Conservation (phyloP, 2,329 filamentous ascomycete genomes). For the Alternaria hordeiaustralica region DNA sequence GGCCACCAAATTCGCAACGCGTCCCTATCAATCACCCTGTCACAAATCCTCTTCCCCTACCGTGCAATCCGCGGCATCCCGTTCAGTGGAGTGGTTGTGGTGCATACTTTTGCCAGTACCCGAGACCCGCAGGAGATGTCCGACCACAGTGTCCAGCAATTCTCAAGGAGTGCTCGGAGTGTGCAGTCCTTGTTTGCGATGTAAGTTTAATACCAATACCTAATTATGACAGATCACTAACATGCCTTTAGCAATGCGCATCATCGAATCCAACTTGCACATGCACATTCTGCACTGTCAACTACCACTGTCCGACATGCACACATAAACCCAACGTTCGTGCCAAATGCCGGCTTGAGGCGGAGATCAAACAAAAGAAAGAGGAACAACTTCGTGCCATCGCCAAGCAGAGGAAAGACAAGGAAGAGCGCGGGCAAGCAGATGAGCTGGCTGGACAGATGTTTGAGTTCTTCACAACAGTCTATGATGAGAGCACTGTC, state of each 20-base stretch:
- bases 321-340: slow-evolving; percentile 40
- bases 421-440: slow-evolving; percentile 42
- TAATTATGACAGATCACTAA: slow-evolving; percentile 10
- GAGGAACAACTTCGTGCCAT: slow-evolving; percentile 39
- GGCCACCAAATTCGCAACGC: slow-evolving; percentile 34
- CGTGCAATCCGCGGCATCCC: slow-evolving; percentile 50
- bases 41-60: slow-evolving; percentile 45
- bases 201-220: slow-evolving; percentile 34
- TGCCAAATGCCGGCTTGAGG: slow-evolving; percentile 45
- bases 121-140: slow-evolving; percentile 48
- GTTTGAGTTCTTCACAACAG: slow-evolving; percentile 41
- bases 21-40: slow-evolving; percentile 34
- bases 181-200: slow-evolving; percentile 50
- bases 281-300: slow-evolving; percentile 49
- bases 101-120: slow-evolving; percentile 51
- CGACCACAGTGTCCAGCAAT: slow-evolving; percentile 45
- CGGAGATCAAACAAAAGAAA: slow-evolving; percentile 41
- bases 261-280: slow-evolving; percentile 41
- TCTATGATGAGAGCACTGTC: slow-evolving; percentile 28
- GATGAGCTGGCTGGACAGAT: slow-evolving; percentile 46
- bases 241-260: slow-evolving; percentile 35
- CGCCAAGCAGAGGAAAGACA: slow-evolving; percentile 40
- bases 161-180: slow-evolving; percentile 49
- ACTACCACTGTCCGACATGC: slow-evolving; percentile 51
- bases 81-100: slow-evolving; percentile 54